These are phyloP conservation scores for Rhodotorula sp. DNA, from an alignment of 1,284 basidiomycete genomes.

Conservation along the genomic window DNA sequence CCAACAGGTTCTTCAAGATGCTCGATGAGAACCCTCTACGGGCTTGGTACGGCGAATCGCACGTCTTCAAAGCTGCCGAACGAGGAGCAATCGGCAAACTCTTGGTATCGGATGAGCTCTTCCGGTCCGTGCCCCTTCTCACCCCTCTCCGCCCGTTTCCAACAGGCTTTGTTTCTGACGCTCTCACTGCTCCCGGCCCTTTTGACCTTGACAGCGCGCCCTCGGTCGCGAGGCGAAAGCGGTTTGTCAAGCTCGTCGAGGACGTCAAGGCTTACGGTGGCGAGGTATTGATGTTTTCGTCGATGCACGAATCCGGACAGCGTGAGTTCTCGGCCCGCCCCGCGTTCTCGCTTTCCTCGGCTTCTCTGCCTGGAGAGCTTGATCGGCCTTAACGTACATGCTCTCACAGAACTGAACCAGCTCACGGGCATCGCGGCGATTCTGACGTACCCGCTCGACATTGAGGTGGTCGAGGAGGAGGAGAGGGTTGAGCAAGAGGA, in stretches of 20 bases:
- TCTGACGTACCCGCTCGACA: constrained; percentile 89
- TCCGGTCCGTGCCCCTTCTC: constrained; percentile 55
- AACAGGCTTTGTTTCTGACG: too few species aligned
- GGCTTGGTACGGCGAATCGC: constrained; percentile 97
- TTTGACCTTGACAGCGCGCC: constrained; percentile 19
- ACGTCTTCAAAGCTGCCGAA: constrained; percentile 85
- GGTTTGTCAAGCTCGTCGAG: constrained; percentile 86
- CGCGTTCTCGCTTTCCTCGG: background rate
- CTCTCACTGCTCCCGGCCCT: background rate
- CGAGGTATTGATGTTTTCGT: constrained; percentile 93
- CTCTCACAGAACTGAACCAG: constrained; percentile 76
- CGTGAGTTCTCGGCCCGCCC: constrained; percentile 59
- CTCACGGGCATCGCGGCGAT: constrained; percentile 94
- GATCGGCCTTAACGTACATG: too few species aligned
- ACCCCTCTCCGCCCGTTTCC: too few species aligned
- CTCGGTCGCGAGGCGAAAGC: constrained; percentile 47
- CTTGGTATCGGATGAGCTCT: constrained; percentile 91
- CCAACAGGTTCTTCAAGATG: constrained; percentile 88
- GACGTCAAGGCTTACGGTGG: constrained; percentile 82
- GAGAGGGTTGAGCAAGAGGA: constrained; percentile 33
- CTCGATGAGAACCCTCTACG: constrained; percentile 88
- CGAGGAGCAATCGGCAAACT: constrained; percentile 92
- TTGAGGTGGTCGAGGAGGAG: constrained; percentile 59
- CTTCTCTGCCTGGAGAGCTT: too few species aligned
- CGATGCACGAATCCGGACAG: constrained; percentile 98